These are phyloP conservation scores for Plenodomus biglobosus DNA, from an alignment of 2,329 filamentous ascomycete species.

Conservation along the genomic window DNA sequence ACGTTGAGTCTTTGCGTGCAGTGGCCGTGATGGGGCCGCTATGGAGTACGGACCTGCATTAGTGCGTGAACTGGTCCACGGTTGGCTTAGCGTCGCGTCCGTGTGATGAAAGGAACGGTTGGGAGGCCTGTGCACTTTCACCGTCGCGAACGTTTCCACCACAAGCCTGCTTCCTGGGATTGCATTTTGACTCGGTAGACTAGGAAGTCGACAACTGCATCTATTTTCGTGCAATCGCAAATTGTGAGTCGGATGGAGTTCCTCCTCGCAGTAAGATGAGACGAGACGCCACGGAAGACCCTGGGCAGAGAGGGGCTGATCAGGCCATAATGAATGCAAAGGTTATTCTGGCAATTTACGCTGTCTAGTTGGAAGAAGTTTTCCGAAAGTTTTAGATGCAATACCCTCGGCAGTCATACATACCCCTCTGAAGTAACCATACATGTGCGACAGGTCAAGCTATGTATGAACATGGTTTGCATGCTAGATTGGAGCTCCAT, in stretches of 20 bases:
- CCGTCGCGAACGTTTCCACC: background rate
- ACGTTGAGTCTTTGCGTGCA: slow-evolving; percentile 1
- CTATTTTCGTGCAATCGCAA: background rate
- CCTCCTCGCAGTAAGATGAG: background rate
- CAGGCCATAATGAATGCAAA: no score
- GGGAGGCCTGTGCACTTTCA: background rate
- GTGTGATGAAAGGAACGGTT: background rate
- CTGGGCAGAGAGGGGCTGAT: background rate
- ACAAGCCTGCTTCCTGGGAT: background rate
- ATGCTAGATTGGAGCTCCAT: background rate
- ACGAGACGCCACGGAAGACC: background rate
- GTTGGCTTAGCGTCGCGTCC: background rate
- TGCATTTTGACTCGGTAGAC: background rate
- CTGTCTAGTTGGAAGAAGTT: no score
- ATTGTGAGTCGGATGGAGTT: background rate
- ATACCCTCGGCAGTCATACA: no score
- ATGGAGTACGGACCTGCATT: slow-evolving; percentile 5
- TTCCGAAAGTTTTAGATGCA: no score
- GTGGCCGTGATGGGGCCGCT: background rate
- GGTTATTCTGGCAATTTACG: no score
- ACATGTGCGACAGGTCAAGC: background rate
- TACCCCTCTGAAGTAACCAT: no score
- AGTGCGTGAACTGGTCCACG: slow-evolving; percentile 1
- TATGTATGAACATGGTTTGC: no score
- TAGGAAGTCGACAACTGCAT: background rate